These are phyloP conservation scores for Coemansia sp. DNA, from an alignment of 192 early-diverging fungal species.

Conservation along the genomic window DNA sequence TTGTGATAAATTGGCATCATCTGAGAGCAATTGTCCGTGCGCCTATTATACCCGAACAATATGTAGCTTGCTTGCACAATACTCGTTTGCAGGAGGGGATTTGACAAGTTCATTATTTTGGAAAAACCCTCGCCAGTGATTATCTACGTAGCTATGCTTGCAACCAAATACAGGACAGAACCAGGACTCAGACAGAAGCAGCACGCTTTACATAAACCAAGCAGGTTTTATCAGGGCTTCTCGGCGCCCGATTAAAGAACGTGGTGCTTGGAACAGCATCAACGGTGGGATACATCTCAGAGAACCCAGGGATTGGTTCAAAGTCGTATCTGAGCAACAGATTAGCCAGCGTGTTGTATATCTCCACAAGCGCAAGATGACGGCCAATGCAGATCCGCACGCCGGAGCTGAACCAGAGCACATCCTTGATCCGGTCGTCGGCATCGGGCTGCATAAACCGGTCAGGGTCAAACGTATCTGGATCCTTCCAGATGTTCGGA, in stretches of 20 bases:
- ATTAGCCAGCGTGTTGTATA: slow-evolving; percentile 18
- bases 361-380: slow-evolving; percentile 35
- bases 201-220: neutral
- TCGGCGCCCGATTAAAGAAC: neutral
- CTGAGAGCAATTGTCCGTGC: neutral
- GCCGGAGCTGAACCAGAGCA: slow-evolving; percentile 29
- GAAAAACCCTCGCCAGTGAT: too few relatives aligned
- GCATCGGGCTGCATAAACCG: slow-evolving; percentile 27
- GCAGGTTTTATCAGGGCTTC: slow-evolving; percentile 4
- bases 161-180: too few relatives aligned
- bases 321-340: slow-evolving; percentile 33
- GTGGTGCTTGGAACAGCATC: slow-evolving; percentile 4
- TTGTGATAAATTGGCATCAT: neutral
- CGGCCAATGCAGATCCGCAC: slow-evolving; percentile 31
- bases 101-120: too few relatives aligned
- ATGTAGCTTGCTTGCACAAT: too few relatives aligned
- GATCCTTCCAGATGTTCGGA: slow-evolving; percentile 18
- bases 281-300: neutral
- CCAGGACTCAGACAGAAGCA: too few relatives aligned
- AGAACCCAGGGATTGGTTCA: neutral
- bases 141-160: too few relatives aligned
- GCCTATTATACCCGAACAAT: too few relatives aligned
- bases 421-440: slow-evolving; percentile 19
- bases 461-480: slow-evolving; percentile 29
- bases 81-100: too few relatives aligned